These are phyloP conservation scores for Diaporthe sp. DNA, from an alignment of 2,329 filamentous ascomycete species.

Conservation along the genomic window DNA sequence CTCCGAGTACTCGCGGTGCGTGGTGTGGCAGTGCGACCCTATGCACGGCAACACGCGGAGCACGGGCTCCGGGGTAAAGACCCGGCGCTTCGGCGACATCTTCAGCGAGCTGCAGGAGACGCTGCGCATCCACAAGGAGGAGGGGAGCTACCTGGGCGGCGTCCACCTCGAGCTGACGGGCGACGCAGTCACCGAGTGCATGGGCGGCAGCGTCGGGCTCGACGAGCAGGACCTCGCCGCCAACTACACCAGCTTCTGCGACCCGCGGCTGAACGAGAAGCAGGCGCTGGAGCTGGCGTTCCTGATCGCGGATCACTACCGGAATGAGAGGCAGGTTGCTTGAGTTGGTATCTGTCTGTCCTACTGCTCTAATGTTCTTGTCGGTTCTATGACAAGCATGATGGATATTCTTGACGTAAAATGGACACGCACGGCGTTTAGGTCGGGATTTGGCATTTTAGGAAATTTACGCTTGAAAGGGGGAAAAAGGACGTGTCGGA, in stretches of 20 bases:
- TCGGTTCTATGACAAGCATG: not conserved
- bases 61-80: conserved; percentile 87
- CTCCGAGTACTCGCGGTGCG: conserved; percentile 74
- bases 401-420: not conserved
- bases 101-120: conserved; percentile 88
- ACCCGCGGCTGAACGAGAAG: conserved; percentile 96
- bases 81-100: conserved; percentile 90
- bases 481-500: not conserved
- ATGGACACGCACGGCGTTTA: conserved; percentile 17
- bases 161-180: conserved; percentile 96
- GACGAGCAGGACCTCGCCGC: conserved; percentile 89
- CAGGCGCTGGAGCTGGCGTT: conserved; percentile 97
- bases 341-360: not conserved
- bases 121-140: conserved; percentile 84
- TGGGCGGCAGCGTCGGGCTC: conserved; percentile 89
- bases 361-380: not conserved
- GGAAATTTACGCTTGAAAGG: not conserved
- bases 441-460: conserved; percentile 6
- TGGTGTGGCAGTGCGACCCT: conserved; percentile 98
- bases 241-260: conserved; percentile 97
- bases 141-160: conserved; percentile 89
- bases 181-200: conserved; percentile 95
- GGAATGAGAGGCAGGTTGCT: conserved; percentile 50
- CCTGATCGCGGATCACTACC: conserved; percentile 86
- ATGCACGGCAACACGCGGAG: conserved; percentile 90